Conservation (phyloP, 2,329 filamentous ascomycete species). For the Fusarium xylarioides region DNA sequence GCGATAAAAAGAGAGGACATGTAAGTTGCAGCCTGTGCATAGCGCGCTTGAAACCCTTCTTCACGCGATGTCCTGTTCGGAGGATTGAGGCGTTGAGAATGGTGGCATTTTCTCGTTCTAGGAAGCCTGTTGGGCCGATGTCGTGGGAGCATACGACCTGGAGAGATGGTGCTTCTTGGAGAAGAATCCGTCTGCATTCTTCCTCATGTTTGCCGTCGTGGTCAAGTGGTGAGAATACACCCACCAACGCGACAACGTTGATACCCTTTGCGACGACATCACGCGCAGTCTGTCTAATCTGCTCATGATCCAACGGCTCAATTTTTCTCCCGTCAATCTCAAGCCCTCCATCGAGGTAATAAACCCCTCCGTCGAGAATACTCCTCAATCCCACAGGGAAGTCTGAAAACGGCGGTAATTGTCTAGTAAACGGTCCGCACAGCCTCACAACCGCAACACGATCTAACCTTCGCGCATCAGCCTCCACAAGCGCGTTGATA, state of each 20-base stretch:
- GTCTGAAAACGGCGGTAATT: constrained; percentile 57
- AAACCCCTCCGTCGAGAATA: constrained; percentile 53
- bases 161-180: constrained; percentile 47
- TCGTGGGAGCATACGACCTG: constrained; percentile 54
- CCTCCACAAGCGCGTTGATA: constrained; percentile 59
- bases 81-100: constrained; percentile 64
- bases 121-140: constrained; percentile 55
- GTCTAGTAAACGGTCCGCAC: constrained; percentile 55
- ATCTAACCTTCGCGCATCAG: constrained; percentile 53
- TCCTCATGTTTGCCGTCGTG: constrained; percentile 53
- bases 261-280: constrained; percentile 50
- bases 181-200: constrained; percentile 49
- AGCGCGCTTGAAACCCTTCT: constrained; percentile 57
- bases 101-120: constrained; percentile 62
- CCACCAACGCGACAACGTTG: constrained; percentile 52
- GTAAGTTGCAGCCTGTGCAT: constrained; percentile 53
- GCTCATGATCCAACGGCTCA: constrained; percentile 46
- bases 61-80: constrained; percentile 56
- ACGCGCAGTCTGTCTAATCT: constrained; percentile 48
- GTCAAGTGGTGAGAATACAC: constrained; percentile 58
- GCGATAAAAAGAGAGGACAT: constrained; percentile 59
- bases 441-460: constrained; percentile 58
- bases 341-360: constrained; percentile 56
- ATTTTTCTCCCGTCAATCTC: constrained; percentile 61
- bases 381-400: constrained; percentile 52